Evolutionary conservation across 202 grass and related monocot species (phyloP), one percentile per base, ranked within the genome.

Genomic region (Zizania palustris): DNA sequence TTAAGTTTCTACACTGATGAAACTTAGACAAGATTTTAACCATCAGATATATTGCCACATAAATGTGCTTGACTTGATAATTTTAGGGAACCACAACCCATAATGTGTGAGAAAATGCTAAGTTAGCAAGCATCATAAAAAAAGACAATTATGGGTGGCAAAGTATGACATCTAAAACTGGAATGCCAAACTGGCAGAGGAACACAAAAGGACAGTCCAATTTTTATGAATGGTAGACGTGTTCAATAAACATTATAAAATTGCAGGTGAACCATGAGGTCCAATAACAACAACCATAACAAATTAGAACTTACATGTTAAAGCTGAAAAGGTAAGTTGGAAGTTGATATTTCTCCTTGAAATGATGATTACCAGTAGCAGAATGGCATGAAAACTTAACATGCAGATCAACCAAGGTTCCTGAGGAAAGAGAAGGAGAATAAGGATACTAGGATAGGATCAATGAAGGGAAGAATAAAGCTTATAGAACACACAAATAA

Each of bases 291-390:
- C 3, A 72, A n/a, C 1, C 16, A 6, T 1, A 37, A 38, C 0
- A n/a, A 60, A 65, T 49, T n/a, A 62, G 11, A 60, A 83, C 87
- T 85, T 72, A 98, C 91, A 94, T 72, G 95, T 82, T 60, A 98
- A 80, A 59, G 88, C 79, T 57, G 96, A 93, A 40, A 98, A 44
- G 34, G 86, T 86, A 50, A 98, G 85, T 71, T 94, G 96, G 74
- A 98, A 92, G 67, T 98, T 98, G 44, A 98, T 36, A 61, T 88
- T 90, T 79, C 87, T 95, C 87, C 96, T 98, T 7, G 89, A 86
- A 49, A 95, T 59, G 74, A 98, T 85, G 58, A 88, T 90, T 80
- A 81, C 80, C 55, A 95, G 57, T 6, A 98, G 87, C 85, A 92
- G 78, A 81, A 92, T 22, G 37, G 75, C 41, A 86, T 95, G 87